A percentile compares a stretch with the other conserved stretches of the same genome.
Evolutionary conservation across 2,329 filamentous ascomycete species (phyloP).

Genomic region (Ilyonectria robusta): DNA sequence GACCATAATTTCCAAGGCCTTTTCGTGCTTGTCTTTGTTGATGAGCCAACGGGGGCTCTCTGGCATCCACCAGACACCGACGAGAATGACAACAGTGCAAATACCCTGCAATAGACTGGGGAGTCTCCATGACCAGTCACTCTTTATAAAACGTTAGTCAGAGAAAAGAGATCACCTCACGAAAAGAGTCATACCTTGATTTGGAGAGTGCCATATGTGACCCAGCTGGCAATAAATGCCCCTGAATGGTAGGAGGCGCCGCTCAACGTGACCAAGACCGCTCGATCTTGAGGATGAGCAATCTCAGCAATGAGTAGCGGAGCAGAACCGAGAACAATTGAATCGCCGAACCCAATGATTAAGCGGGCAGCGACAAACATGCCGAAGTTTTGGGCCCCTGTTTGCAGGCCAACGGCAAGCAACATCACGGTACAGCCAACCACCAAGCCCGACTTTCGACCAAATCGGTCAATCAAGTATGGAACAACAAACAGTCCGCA

Average conservation of each 20-base stretch:
- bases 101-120: conserved; percentile 38
- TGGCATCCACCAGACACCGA: conserved; percentile 53
- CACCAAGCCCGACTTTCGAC: conserved; percentile 19
- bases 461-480: conserved; percentile 16
- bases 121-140: conserved; percentile 37
- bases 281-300: conserved; percentile 19
- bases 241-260: conserved; percentile 17
- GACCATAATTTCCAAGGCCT: conserved; percentile 67
- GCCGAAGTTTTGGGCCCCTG: conserved; percentile 14
- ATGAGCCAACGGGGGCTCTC: conserved; percentile 57
- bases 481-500: conserved; percentile 15
- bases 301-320: conserved; percentile 17
- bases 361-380: conserved; percentile 19
- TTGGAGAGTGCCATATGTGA: conserved; percentile 16
- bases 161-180: neutral
- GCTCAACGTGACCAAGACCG: conserved; percentile 17
- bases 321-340: conserved; percentile 17
- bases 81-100: conserved; percentile 32
- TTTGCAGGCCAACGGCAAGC: conserved; percentile 18
- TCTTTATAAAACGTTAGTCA: neutral
- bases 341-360: conserved; percentile 13
- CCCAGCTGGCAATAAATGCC: conserved; percentile 18
- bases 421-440: conserved; percentile 17
- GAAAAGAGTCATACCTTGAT: neutral
- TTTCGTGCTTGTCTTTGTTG: conserved; percentile 50